Conservation (phyloP, 2,329 filamentous ascomycete genomes). For the Phialemonium atrogriseum region DNA sequence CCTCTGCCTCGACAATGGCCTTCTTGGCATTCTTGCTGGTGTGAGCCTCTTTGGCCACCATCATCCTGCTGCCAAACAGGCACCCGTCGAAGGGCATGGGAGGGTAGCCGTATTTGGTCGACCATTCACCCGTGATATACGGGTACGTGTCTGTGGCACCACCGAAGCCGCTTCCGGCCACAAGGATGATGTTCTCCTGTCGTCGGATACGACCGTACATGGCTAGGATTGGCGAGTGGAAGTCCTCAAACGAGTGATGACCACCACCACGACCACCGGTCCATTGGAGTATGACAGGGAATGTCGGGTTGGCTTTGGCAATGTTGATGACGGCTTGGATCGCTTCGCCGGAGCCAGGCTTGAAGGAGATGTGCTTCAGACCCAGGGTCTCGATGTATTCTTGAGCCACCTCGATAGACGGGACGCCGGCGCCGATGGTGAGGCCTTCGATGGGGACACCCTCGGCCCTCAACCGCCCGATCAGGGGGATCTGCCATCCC, state of each 20-base stretch:
- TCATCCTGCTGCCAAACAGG: conserved; percentile 85
- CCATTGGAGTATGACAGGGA: conserved; percentile 92
- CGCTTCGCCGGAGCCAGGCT: conserved; percentile 80
- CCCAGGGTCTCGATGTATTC: conserved; percentile 91
- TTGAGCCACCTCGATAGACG: conserved; percentile 85
- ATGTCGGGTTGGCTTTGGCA: conserved; percentile 84
- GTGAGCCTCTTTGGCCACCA: conserved; percentile 88
- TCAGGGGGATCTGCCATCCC: conserved; percentile 84
- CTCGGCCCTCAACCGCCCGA: conserved; percentile 71
- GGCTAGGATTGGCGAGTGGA: conserved; percentile 82
- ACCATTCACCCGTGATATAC: conserved; percentile 84
- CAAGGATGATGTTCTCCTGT: conserved; percentile 76
- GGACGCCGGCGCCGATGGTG: conserved; percentile 87
- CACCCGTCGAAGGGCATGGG: conserved; percentile 93
- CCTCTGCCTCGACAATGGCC: conserved; percentile 78
- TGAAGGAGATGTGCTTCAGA: conserved; percentile 89
- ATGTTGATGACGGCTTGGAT: conserved; percentile 90
- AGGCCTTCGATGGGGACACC: conserved; percentile 88
- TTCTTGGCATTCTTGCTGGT: conserved; percentile 83
- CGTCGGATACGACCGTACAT: conserved; percentile 87
- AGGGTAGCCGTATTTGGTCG: conserved; percentile 77
- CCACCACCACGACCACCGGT: conserved; percentile 90
- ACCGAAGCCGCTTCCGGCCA: conserved; percentile 88
- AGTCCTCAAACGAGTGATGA: conserved; percentile 92
- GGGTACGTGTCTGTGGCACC: conserved; percentile 86